These are phyloP conservation scores for Umbilicus rupestris DNA, from an alignment of 164 flowering plant species.

Conservation along the genomic window DNA sequence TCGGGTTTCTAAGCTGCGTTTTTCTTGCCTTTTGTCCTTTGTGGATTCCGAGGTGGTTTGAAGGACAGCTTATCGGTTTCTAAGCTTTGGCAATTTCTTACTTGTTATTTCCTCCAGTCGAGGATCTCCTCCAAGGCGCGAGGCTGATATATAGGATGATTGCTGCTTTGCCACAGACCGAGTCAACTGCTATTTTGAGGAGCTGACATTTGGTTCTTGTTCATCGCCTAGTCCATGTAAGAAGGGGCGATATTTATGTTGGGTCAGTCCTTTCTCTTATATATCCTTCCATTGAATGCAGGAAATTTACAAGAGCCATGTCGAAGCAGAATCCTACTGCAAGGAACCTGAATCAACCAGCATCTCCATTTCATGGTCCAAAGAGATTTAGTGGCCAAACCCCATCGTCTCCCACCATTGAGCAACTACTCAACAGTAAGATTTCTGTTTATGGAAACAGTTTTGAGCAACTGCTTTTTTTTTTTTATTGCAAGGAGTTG, in stretches of 20 bases:
- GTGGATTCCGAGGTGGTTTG: neutral
- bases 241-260: constrained; percentile 7
- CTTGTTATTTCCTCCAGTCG: neutral
- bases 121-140: too few species aligned
- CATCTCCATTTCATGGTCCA: neutral
- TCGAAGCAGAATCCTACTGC: neutral
- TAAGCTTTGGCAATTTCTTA: neutral
- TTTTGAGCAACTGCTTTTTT: too few species aligned
- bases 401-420: neutral
- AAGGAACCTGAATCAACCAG: neutral
- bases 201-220: too few species aligned
- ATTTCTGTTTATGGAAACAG: neutral
- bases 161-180: constrained; percentile 4
- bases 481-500: neutral
- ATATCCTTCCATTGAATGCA: constrained; percentile 8
- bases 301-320: neutral
- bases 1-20: neutral
- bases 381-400: neutral
- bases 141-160: constrained; percentile 13
- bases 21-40: neutral
- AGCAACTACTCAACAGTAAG: neutral
- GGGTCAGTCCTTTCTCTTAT: constrained; percentile 11
- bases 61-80: too few species aligned
- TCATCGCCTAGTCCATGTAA: neutral
- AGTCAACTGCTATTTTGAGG: constrained; percentile 11